Percentiles rank a stretch among this genome's conserved stretches.
Conservation (phyloP, 116 monocot genomes). For the Papilionanthe hybrid region DNA sequence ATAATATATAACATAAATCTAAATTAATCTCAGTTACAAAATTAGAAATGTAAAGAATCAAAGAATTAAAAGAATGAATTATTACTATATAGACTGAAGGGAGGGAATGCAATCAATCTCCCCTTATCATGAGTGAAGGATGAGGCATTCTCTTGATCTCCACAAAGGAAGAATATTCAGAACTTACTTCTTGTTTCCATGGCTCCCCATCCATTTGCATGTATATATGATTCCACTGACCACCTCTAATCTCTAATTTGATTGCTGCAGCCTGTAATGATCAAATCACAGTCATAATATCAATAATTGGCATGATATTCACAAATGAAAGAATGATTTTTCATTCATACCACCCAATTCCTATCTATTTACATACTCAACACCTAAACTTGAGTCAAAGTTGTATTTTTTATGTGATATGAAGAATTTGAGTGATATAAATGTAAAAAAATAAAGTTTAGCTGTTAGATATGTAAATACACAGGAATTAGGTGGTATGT, state of each 20-base stretch:
- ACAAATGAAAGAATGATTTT: no score
- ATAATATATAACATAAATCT: neutral
- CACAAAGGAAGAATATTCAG: conserved; percentile 48
- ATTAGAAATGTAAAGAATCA: neutral
- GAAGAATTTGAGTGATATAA: no score
- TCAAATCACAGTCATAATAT: neutral
- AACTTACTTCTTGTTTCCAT: conserved; percentile 52
- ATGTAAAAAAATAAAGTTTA: no score
- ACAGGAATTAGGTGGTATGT: no score
- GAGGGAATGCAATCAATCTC: conserved; percentile 33
- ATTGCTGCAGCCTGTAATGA: conserved; percentile 46
- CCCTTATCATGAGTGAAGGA: conserved; percentile 50
- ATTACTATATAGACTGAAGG: no score
- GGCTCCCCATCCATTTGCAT: conserved; percentile 84
- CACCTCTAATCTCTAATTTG: conserved; percentile 58
- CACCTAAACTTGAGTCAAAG: no score
- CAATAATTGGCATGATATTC: no score
- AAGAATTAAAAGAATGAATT: neutral
- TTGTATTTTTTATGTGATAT: no score
- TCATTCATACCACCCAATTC: no score
- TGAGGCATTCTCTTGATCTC: conserved; percentile 51
- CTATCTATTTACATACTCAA: no score
- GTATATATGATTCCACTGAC: conserved; percentile 45
- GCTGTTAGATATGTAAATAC: no score
- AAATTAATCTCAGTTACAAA: neutral